Conservation (phyloP, 2,329 filamentous ascomycete genomes). For the Trichoderma afroharzianum region DNA sequence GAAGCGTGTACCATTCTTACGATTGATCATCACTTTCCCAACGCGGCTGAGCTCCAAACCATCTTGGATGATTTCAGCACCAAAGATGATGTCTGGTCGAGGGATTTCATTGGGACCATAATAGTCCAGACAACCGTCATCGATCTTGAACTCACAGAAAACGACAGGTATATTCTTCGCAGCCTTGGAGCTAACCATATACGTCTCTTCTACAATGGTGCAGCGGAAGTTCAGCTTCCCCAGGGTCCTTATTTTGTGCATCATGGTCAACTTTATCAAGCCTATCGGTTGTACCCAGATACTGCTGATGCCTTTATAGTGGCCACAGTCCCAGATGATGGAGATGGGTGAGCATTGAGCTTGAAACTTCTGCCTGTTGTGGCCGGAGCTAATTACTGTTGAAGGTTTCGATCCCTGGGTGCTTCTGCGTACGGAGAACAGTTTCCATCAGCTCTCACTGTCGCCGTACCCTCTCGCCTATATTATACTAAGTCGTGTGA, state of each 20-base stretch:
- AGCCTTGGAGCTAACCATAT: not conserved
- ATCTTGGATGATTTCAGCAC: not conserved
- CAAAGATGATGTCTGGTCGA: not conserved
- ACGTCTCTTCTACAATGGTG: not conserved
- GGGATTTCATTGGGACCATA: not conserved
- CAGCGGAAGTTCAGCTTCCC: not conserved
- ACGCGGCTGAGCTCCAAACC: not conserved
- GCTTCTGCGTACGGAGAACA: not conserved
- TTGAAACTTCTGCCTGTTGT: rapidly evolving
- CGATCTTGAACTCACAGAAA: not conserved
- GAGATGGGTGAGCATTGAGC: not conserved
- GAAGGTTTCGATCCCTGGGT: not conserved
- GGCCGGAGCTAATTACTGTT: not conserved
- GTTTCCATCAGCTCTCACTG: not conserved
- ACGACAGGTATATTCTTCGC: not conserved
- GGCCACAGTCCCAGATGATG: not conserved
- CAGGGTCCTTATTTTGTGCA: not conserved
- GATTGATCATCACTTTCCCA: not conserved
- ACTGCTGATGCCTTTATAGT: not conserved
- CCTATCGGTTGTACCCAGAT: not conserved
- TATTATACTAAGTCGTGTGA: not conserved
- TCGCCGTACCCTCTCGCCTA: not conserved
- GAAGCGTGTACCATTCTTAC: not conserved
- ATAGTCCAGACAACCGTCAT: not conserved
- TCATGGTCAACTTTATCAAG: not conserved